Conservation (phyloP, 148 eudicot genomes). For the Diospyros kaki region DNA sequence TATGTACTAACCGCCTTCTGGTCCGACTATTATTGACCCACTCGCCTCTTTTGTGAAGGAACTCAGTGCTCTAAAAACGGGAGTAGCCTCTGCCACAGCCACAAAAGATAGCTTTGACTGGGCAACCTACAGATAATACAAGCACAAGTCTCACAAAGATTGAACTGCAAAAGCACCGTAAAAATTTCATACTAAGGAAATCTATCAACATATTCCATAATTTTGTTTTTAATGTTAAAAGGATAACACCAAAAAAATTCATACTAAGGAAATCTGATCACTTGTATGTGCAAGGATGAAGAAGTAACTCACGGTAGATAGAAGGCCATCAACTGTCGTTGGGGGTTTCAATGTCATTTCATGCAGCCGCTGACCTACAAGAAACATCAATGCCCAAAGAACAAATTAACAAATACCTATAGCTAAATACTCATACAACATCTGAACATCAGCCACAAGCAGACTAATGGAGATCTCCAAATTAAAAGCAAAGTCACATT, state of each 20-base stretch:
- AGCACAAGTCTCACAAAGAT: neutral
- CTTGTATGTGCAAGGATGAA: neutral
- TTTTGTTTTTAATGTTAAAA: too few species aligned
- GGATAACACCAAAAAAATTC: neutral
- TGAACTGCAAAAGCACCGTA: neutral
- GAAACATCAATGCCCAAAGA: neutral
- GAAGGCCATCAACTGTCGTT: conserved; percentile 36
- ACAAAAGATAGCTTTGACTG: conserved; percentile 63
- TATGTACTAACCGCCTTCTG: conserved; percentile 87
- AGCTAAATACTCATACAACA: neutral
- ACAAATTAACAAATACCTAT: neutral
- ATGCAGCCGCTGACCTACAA: conserved; percentile 86
- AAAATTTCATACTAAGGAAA: too few species aligned
- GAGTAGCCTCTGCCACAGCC: conserved; percentile 83
- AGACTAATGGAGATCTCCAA: conserved; percentile 1
- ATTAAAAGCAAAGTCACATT: neutral
- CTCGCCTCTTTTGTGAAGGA: conserved; percentile 39
- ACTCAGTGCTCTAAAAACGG: conserved; percentile 48
- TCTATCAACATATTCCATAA: too few species aligned
- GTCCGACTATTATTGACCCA: conserved; percentile 83
- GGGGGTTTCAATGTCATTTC: conserved; percentile 83
- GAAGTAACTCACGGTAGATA: conserved; percentile 59
- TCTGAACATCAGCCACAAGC: neutral
- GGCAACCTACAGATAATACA: conserved; percentile 40
- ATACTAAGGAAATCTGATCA: neutral